These are phyloP conservation scores for Leucocoprinus sp. DNA, from an alignment of 768 basidiomycete genomes.

Conservation along the genomic window DNA sequence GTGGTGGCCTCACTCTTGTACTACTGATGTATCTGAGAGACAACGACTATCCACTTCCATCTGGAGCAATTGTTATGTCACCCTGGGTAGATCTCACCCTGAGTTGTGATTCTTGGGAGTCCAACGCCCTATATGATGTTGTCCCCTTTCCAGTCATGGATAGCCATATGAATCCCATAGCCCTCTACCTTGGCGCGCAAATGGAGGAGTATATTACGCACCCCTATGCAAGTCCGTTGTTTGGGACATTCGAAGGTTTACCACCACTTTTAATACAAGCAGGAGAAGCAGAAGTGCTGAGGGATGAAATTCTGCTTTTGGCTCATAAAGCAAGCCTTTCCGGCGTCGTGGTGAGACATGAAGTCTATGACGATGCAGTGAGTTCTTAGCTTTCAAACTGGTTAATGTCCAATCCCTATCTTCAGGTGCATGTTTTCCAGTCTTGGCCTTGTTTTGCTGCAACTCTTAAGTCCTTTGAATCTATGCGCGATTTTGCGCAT, in stretches of 20 bases:
- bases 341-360: conserved; percentile 81
- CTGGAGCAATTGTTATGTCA: conserved; percentile 82
- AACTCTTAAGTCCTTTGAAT: conserved; percentile 56
- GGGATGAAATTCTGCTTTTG: conserved; percentile 86
- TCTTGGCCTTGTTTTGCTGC: conserved; percentile 72
- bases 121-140: conserved; percentile 81
- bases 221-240: conserved; percentile 92
- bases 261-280: conserved; percentile 89
- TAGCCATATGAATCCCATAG: conserved; percentile 88
- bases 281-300: conserved; percentile 91
- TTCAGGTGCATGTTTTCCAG: conserved; percentile 86
- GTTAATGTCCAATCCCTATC: neutral
- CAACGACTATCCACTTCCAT: conserved; percentile 75
- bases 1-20: conserved; percentile 81
- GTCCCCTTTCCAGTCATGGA: conserved; percentile 63
- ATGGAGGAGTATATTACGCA: conserved; percentile 84
- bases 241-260: conserved; percentile 79
- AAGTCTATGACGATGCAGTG: conserved; percentile 88
- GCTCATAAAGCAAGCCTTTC: conserved; percentile 88
- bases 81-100: conserved; percentile 94
- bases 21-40: conserved; percentile 94
- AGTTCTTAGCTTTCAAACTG: conserved; percentile 18
- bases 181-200: conserved; percentile 83
- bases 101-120: conserved; percentile 98
- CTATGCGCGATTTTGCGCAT: conserved; percentile 63